Percentiles rank a stretch among this genome's conserved stretches.
Evolutionary conservation across 129 eudicot genomes (phyloP).

Genomic region (carrot (Daucus carota)): DH1_v3.0 NC_030389.2:39853501-39854000

Average conservation of each 20-base stretch:
- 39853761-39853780: conserved; percentile 86
- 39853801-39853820: conserved; percentile 72
- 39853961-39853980: not conserved
- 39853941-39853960: not conserved
- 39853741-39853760: conserved; percentile 81
- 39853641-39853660: conserved; percentile 40
- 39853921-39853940: not conserved
- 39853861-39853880: conserved; percentile 65
- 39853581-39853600: conserved; percentile 47
- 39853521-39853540: not conserved
- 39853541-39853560: not conserved
- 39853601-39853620: conserved; percentile 26
- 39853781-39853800: conserved; percentile 82
- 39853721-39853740: conserved; percentile 77
- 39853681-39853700: conserved; percentile 73
- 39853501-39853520: not conserved
- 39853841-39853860: conserved; percentile 94
- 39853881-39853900: conserved; percentile 44
- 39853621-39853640: conserved; percentile 35
- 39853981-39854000: not conserved
- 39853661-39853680: conserved; percentile 84
- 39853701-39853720: conserved; percentile 71
- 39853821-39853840: conserved; percentile 83
- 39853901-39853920: conserved; percentile 13
- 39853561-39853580: not conserved